Conservation (phyloP, 768 basidiomycete species). For the Trametes cinnabarina region DNA sequence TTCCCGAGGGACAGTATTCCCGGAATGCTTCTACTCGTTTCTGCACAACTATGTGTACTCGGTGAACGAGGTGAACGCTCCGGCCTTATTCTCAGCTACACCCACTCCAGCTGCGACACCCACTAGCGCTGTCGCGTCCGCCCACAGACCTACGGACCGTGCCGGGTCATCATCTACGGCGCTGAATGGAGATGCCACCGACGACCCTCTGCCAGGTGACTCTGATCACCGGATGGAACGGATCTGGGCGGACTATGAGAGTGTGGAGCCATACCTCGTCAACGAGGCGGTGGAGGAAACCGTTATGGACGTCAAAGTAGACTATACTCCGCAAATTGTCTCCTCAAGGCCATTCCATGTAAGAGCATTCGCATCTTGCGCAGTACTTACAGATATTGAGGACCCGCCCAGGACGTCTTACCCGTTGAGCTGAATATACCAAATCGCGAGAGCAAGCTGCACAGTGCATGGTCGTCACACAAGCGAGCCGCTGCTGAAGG, state of each 20-base stretch:
- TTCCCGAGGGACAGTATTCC: constrained; percentile 78
- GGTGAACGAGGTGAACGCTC: constrained; percentile 62
- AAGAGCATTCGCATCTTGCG: too few species aligned
- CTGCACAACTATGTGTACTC: constrained; percentile 86
- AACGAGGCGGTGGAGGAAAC: constrained; percentile 46
- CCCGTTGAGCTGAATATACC: constrained; percentile 72
- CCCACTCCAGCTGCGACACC: constrained; percentile 34
- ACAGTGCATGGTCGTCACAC: constrained; percentile 29
- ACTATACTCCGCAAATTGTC: constrained; percentile 45
- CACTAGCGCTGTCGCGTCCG: constrained; percentile 20
- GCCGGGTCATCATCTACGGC: constrained; percentile 5
- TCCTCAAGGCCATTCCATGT: constrained; percentile 63
- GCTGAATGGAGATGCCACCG: constrained; percentile 10
- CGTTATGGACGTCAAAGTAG: constrained; percentile 53
- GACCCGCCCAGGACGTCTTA: constrained; percentile 57
- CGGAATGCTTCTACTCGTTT: constrained; percentile 93
- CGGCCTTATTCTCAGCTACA: constrained; percentile 38
- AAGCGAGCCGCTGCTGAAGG: constrained; percentile 62
- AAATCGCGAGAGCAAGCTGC: constrained; percentile 59
- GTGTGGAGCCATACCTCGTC: constrained; percentile 67
- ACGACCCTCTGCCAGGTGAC: constrained; percentile 61
- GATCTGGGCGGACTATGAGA: constrained; percentile 85
- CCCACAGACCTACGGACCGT: constrained; percentile 1
- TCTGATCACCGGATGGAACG: constrained; percentile 84
- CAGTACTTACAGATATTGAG: not conserved